Evolutionary conservation across 495 filamentous ascomycete genomes (phyloP).

Genomic region (Apiosordaria backusii): DNA sequence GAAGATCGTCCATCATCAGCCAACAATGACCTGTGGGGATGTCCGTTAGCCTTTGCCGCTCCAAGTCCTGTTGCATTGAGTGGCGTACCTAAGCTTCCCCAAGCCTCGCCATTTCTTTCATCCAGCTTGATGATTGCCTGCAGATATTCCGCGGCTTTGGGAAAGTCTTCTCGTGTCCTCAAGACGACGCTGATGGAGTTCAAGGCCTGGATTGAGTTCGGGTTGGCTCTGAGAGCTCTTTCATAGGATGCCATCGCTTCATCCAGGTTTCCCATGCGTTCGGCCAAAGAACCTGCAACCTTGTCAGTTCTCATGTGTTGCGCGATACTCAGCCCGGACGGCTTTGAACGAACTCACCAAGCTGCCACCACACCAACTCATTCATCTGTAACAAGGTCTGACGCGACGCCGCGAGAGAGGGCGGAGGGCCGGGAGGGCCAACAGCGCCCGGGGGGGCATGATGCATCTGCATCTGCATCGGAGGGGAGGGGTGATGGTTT

Average conservation of each 20-base stretch:
- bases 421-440: slow-evolving; percentile 40
- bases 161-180: slow-evolving; percentile 86
- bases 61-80: background rate
- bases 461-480: slow-evolving; percentile 57
- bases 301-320: slow-evolving; percentile 24
- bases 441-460: slow-evolving; percentile 49
- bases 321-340: background rate
- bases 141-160: slow-evolving; percentile 90
- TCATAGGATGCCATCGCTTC: slow-evolving; percentile 87
- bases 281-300: slow-evolving; percentile 72
- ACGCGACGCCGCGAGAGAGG: slow-evolving; percentile 37
- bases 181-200: slow-evolving; percentile 89
- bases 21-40: slow-evolving; percentile 74
- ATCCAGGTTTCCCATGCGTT: slow-evolving; percentile 83
- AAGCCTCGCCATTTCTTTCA: slow-evolving; percentile 83
- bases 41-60: background rate
- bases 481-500: slow-evolving; percentile 54
- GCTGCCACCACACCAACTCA: slow-evolving; percentile 88
- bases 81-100: slow-evolving; percentile 82
- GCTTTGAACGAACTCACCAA: slow-evolving; percentile 60
- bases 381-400: slow-evolving; percentile 55
- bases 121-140: slow-evolving; percentile 90
- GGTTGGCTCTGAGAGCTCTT: slow-evolving; percentile 79
- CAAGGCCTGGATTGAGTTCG: slow-evolving; percentile 89
- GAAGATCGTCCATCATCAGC: slow-evolving; percentile 98